Conservation (phyloP, 192 early-diverging fungal species). For the Chytriomyces sp. region DNA sequence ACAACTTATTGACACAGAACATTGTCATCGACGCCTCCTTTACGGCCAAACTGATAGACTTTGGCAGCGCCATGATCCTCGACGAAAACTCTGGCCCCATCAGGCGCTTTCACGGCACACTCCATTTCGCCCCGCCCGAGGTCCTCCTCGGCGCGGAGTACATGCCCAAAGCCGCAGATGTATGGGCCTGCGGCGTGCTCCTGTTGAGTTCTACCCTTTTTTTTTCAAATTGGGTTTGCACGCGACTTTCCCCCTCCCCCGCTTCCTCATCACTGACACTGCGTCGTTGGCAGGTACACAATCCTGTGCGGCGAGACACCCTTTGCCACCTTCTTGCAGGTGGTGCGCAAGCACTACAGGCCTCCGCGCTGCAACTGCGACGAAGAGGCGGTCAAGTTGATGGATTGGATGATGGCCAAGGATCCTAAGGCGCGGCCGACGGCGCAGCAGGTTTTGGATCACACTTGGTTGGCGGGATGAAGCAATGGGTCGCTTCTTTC, state of each 20-base stretch:
- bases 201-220: constrained; percentile 50
- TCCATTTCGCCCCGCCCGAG: constrained; percentile 71
- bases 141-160: constrained; percentile 59
- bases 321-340: constrained; percentile 55
- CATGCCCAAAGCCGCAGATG: constrained; percentile 53
- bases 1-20: constrained; percentile 32
- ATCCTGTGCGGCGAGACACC: constrained; percentile 52
- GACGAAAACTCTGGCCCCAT: constrained; percentile 1
- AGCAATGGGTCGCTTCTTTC: no score
- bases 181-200: constrained; percentile 73
- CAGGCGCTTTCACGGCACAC: constrained; percentile 58
- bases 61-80: constrained; percentile 52
- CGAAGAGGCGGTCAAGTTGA: constrained; percentile 52
- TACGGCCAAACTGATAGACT: constrained; percentile 58
- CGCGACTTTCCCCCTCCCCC: not conserved
- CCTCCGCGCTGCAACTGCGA: constrained; percentile 50
- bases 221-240: not conserved
- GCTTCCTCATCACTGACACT: no score
- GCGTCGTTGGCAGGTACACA: constrained; percentile 1
- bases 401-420: constrained; percentile 65
- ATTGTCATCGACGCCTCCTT: constrained; percentile 55
- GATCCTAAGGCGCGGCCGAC: constrained; percentile 55
- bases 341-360: constrained; percentile 49
- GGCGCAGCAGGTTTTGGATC: constrained; percentile 59
- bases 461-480: no score